Conservation (phyloP, 352 stramenopile genomes). For the Globisporangium megalacanthum region DNA sequence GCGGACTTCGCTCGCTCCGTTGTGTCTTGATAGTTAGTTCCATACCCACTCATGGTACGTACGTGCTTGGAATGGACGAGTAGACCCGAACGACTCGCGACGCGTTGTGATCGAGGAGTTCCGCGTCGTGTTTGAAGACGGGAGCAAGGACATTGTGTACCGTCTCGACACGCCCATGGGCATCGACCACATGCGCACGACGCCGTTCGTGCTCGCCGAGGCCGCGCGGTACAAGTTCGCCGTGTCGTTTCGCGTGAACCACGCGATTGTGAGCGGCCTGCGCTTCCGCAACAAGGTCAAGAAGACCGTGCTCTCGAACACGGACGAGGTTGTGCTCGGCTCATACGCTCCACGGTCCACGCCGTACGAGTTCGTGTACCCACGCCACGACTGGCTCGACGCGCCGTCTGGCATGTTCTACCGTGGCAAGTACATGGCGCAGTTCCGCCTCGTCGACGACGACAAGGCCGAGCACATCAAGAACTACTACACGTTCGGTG, state of each 20-base stretch:
- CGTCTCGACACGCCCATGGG: constrained; percentile 60
- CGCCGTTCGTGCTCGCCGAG: constrained; percentile 71
- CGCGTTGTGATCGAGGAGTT: constrained; percentile 85
- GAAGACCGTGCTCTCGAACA: constrained; percentile 69
- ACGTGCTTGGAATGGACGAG: neutral
- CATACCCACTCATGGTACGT: neutral
- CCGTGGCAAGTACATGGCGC: constrained; percentile 81
- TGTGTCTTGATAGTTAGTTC: neutral
- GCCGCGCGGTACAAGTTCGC: constrained; percentile 79
- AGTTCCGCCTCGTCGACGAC: constrained; percentile 69
- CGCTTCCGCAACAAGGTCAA: constrained; percentile 86
- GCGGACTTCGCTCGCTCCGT: neutral
- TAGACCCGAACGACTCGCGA: constrained; percentile 52
- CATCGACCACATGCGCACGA: constrained; percentile 65
- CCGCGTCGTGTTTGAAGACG: constrained; percentile 81
- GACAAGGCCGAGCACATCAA: constrained; percentile 65
- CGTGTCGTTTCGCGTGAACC: constrained; percentile 83
- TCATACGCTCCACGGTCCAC: constrained; percentile 74
- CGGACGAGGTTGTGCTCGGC: constrained; percentile 79
- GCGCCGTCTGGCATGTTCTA: constrained; percentile 84
- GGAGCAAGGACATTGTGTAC: constrained; percentile 58
- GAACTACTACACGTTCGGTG: constrained; percentile 74
- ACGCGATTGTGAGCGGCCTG: constrained; percentile 77
- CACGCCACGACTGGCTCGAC: constrained; percentile 74
- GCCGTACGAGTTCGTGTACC: constrained; percentile 81